Evolutionary conservation across 1,139 yeast species (phyloP).

Genomic region (Pneumocystis sp.): DNA sequence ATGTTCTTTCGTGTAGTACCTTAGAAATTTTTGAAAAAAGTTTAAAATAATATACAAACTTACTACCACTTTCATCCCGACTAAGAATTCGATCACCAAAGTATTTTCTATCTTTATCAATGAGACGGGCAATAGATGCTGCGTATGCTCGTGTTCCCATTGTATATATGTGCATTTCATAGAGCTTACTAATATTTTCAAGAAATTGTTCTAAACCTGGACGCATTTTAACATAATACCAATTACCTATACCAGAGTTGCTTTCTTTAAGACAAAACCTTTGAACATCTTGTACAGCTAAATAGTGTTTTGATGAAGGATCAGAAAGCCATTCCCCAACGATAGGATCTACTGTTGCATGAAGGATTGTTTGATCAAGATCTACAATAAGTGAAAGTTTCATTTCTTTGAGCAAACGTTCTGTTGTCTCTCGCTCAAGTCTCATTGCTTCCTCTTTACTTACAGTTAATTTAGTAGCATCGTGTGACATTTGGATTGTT

Average conservation of each 20-base stretch:
- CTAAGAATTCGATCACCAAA: conserved; percentile 87
- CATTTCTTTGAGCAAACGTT: conserved; percentile 43
- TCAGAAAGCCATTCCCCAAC: conserved; percentile 94
- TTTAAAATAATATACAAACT: not conserved
- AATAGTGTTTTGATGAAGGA: conserved; percentile 68
- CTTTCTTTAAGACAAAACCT: conserved; percentile 48
- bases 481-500: conserved; percentile 80
- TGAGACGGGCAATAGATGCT: conserved; percentile 69
- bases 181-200: conserved; percentile 43
- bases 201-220: conserved; percentile 74
- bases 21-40: not conserved
- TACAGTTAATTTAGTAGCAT: conserved; percentile 70
- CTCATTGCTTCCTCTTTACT: conserved; percentile 72
- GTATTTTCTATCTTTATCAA: conserved; percentile 74
- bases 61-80: conserved; percentile 86
- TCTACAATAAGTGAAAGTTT: conserved; percentile 86
- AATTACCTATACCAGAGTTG: conserved; percentile 34
- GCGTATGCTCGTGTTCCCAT: conserved; percentile 99
- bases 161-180: conserved; percentile 89
- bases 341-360: conserved; percentile 95
- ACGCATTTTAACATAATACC: conserved; percentile 84
- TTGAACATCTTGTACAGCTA: conserved; percentile 67
- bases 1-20: conserved; percentile 67
- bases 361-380: conserved; percentile 92
- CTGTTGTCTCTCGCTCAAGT: conserved; percentile 55